Conservation (phyloP, 208 protist genomes). For the Crithidia thermophila region DNA sequence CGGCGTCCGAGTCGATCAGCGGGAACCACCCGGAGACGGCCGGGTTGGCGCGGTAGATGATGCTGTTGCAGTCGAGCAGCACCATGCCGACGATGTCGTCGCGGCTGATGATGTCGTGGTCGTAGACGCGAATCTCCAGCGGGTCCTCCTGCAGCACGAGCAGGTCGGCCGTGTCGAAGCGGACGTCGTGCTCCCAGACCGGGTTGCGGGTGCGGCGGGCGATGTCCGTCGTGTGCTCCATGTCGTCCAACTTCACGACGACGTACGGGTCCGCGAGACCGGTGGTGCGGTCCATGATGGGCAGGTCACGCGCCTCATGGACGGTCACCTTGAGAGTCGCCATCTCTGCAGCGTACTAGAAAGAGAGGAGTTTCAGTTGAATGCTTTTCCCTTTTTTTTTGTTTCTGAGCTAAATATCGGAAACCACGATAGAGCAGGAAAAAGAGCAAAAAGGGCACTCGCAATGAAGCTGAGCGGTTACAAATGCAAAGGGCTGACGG, state of each 20-base stretch:
- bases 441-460: too few relatives aligned
- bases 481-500: too few relatives aligned
- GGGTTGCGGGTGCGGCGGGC: conserved; percentile 77
- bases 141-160: conserved; percentile 94
- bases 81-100: conserved; percentile 96
- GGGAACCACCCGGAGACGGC: conserved; percentile 92
- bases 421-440: too few relatives aligned
- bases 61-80: conserved; percentile 92
- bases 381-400: conserved; percentile 7
- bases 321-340: conserved; percentile 91
- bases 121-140: conserved; percentile 94
- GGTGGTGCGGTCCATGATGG: conserved; percentile 90
- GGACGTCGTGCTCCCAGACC: conserved; percentile 80
- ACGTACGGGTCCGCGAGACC: conserved; percentile 92
- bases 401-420: too few relatives aligned
- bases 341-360: conserved; percentile 53
- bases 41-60: conserved; percentile 74
- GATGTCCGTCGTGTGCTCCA: conserved; percentile 83
- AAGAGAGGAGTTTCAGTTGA: conserved; percentile 1
- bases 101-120: conserved; percentile 95
- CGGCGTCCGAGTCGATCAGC: conserved; percentile 81
- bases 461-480: too few relatives aligned
- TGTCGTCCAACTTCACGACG: conserved; percentile 71
- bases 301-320: conserved; percentile 90
- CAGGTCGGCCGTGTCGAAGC: conserved; percentile 87